These are phyloP conservation scores for Seiridium unicorne DNA, from an alignment of 2,329 filamentous ascomycete genomes.

Conservation along the genomic window DNA sequence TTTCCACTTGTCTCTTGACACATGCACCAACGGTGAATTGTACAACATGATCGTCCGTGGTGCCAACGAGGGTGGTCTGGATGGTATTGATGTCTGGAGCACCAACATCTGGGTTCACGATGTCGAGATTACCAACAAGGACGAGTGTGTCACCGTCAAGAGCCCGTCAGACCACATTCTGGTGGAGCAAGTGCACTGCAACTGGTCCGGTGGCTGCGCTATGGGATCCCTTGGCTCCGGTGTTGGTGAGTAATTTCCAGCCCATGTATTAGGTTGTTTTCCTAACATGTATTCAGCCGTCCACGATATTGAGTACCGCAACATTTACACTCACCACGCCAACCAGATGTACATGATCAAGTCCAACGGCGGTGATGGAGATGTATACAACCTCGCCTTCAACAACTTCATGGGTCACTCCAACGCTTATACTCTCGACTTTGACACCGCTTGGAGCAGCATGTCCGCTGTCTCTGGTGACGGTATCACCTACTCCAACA, in stretches of 20 bases:
- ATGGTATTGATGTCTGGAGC: slow-evolving; percentile 54
- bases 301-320: slow-evolving; percentile 51
- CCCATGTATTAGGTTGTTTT: background rate
- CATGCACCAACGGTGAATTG: slow-evolving; percentile 43
- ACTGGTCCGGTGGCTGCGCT: slow-evolving; percentile 54
- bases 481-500: slow-evolving; percentile 51
- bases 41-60: slow-evolving; percentile 51
- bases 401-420: slow-evolving; percentile 60
- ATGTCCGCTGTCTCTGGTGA: slow-evolving; percentile 39
- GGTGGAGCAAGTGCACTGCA: slow-evolving; percentile 61
- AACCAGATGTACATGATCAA: slow-evolving; percentile 67
- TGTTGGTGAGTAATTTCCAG: slow-evolving; percentile 22
- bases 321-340: slow-evolving; percentile 56
- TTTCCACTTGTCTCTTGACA: slow-evolving; percentile 46
- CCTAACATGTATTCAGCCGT: slow-evolving; percentile 28
- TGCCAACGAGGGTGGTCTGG: slow-evolving; percentile 45
- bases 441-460: slow-evolving; percentile 52
- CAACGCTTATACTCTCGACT: slow-evolving; percentile 57
- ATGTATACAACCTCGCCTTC: slow-evolving; percentile 47
- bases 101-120: slow-evolving; percentile 57
- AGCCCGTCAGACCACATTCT: slow-evolving; percentile 50
- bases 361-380: slow-evolving; percentile 55
- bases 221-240: slow-evolving; percentile 53
- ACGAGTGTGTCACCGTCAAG: slow-evolving; percentile 59
- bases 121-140: slow-evolving; percentile 58